Base-by-base conservation (phyloP, 108 stramenopile genomes). In the Skeletonema grethae region DNA sequence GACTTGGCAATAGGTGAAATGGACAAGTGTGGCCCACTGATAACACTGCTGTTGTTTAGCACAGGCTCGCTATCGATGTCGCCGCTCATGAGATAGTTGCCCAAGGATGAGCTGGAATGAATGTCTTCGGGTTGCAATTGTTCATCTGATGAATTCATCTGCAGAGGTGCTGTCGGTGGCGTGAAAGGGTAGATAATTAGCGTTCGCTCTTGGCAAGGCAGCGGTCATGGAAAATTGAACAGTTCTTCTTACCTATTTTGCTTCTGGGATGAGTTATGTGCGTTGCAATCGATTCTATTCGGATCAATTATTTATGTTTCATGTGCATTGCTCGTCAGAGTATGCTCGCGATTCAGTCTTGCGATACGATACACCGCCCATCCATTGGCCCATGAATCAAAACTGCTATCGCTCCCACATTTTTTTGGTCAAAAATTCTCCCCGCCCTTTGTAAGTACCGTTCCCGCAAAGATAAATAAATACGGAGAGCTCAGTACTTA, bases 341-440 rank as follows among this genome's bases (percentile, higher is more conserved):
- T 43, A 43, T n/a, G 41, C 41, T 43, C 38, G 38, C 41, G 41
- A 43, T 43, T n/a, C 41, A 43, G 41, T 43, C 41, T 43, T 43
- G 41, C 13, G 3, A 15, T 15, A 39, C 38, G 9, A 28, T 28
- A 28, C 25, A 28, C 25, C 25, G 25, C 25, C 25, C 25, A 28
- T 28, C 25, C 1, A 28, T 28, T 28, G 25, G 15, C 41, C 41
- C 41, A 43, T 43, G 41, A 43, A 43, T 43, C 41, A 43, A 43
- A 43, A 43, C 41, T 43, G 36, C 5, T 4, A 34, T 34, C 34
- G 34, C 34, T 34, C 36, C 36, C 36, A 11, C 36, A 38, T 38
- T 43, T 43, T 43, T 43, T 43, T 39, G 7, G 38, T 6, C 38
- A 39, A 39, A 12, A 12, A 28, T 28, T 39, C 38, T 2, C 38